Evolutionary conservation across 371 early-diverging fungal species (phyloP), one percentile per base, ranked within the genome.

Genomic region (Actinomucor elegans): DNA sequence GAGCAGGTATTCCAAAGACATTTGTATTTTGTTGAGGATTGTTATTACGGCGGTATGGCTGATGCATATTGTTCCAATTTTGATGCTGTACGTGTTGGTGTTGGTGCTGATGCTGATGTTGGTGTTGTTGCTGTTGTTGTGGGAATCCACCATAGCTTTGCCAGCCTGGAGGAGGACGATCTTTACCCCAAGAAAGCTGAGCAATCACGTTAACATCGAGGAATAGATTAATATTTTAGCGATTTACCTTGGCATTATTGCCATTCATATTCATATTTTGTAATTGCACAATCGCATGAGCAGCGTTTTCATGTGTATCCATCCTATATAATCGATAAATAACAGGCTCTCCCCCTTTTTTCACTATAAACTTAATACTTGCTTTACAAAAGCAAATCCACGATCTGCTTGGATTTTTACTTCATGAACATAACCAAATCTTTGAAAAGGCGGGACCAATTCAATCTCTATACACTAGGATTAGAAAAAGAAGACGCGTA

Each of bases 311-410:
- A 66, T 96, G 96, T 5, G 93, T 80, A 65, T 93, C 93, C 66
- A 96, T 78, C 64, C 87, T 89, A 48, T 9, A 21, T 5, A 31
- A n/a, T n/a, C n/a, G n/a, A n/a, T n/a, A 12, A 24, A 9, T 26
- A 6, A 26, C 11, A 7, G 12, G 5, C 15, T 26, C 43, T 23
- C 28, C 28, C 28, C 15, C 4, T 27, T 9, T 14, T 17, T 6
- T 7, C 9, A 20, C 1, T 17, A 14, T 5, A 1, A 7, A 9
- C 1, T 14, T 5, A 4, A 2, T 27, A 61, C 69, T 65, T 69
- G 85, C 87, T 89, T 91, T 57, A 94, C 81, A 73, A 94, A 94
- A 4, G 90, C 94, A 65, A 86, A 94, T 10, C 95, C 95, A 48
- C 91, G 87, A 45, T 94, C 95, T n/a, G 86, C 77, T 69, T 94